Percentiles rank a stretch among this genome's conserved stretches.
These are phyloP conservation scores for Wickerhamomyces chaumierensis DNA, from an alignment of 805 yeast species.

Conservation along the genomic window DNA sequence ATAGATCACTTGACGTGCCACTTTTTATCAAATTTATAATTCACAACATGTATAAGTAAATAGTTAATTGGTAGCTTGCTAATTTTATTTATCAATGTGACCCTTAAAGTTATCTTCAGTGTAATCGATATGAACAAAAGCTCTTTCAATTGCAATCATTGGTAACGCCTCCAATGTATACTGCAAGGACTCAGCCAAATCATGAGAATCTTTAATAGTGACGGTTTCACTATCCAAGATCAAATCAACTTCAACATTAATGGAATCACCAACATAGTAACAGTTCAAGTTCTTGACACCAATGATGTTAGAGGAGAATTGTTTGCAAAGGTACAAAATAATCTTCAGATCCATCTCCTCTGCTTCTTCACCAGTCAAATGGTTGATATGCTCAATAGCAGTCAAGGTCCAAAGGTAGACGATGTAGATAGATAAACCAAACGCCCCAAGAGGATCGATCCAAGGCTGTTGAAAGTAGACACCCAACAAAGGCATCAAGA, in stretches of 20 bases:
- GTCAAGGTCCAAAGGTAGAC: constrained; percentile 51
- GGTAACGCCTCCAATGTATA: constrained; percentile 73
- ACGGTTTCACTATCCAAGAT: constrained; percentile 32
- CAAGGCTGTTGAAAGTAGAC: constrained; percentile 44
- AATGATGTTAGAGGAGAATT: constrained; percentile 59
- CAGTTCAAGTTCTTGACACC: constrained; percentile 57
- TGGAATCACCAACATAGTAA: constrained; percentile 69
- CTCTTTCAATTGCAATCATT: constrained; percentile 63
- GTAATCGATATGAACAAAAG: constrained; percentile 72
- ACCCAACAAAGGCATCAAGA: constrained; percentile 60
- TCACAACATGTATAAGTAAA: too few species aligned
- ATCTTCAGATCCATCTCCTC: constrained; percentile 50
- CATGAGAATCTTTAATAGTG: constrained; percentile 59
- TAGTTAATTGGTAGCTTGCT: too few species aligned
- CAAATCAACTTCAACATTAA: constrained; percentile 69
- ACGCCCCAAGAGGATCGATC: constrained; percentile 70
- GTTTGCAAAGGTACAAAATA: constrained; percentile 50
- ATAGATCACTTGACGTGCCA: too few species aligned
- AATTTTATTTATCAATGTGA: constrained; percentile 17
- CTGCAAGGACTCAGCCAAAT: constrained; percentile 71
- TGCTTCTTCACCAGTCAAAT: constrained; percentile 68
- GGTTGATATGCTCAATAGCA: constrained; percentile 62
- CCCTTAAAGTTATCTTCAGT: constrained; percentile 28
- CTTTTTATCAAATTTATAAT: too few species aligned
- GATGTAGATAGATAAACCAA: constrained; percentile 48